phyloP scores from a whole-genome alignment of 2,329 filamentous ascomycete species.

The Colletotrichum sidae region DNA sequence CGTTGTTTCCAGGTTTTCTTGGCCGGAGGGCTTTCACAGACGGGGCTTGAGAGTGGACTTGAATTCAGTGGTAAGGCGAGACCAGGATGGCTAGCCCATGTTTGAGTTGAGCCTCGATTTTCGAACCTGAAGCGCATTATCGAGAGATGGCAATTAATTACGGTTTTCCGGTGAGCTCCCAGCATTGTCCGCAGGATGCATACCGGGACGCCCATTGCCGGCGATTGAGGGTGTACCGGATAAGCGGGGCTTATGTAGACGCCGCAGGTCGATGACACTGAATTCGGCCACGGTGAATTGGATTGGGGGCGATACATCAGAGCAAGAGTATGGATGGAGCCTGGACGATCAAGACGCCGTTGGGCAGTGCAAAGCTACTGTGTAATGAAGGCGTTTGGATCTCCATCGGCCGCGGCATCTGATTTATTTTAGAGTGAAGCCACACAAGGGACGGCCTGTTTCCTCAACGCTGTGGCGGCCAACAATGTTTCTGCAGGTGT shows the following conservation, averaged over 20 bases:
- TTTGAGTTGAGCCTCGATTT: slow-evolving; percentile 2
- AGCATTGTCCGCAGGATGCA: slow-evolving; percentile 6
- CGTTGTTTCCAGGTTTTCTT: slow-evolving; percentile 24
- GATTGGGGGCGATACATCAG: not conserved
- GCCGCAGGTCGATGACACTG: not conserved
- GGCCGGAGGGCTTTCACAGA: slow-evolving; percentile 15
- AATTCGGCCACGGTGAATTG: slow-evolving; percentile 30
- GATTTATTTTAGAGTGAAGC: slow-evolving; percentile 12
- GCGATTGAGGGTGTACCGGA: not conserved
- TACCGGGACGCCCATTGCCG: not conserved
- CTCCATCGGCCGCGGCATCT: slow-evolving; percentile 10
- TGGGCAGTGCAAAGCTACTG: slow-evolving; percentile 13
- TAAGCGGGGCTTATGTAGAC: slow-evolving; percentile 4
- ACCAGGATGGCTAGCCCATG: not conserved
- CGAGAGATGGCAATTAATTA: slow-evolving; percentile 14
- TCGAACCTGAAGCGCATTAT: not conserved
- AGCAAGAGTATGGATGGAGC: too few species aligned
- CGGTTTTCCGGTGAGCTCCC: slow-evolving; percentile 3
- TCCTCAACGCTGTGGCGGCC: slow-evolving; percentile 14
- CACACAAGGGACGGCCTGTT: slow-evolving; percentile 22
- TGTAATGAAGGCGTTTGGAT: slow-evolving; percentile 15
- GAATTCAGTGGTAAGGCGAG: slow-evolving; percentile 8
- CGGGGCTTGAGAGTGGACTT: not conserved
- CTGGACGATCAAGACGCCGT: not conserved
- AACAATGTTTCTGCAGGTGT: slow-evolving; percentile 29